phyloP scores from a whole-genome alignment of 805 yeast genomes.

The Saturnispora sekii region DNA sequence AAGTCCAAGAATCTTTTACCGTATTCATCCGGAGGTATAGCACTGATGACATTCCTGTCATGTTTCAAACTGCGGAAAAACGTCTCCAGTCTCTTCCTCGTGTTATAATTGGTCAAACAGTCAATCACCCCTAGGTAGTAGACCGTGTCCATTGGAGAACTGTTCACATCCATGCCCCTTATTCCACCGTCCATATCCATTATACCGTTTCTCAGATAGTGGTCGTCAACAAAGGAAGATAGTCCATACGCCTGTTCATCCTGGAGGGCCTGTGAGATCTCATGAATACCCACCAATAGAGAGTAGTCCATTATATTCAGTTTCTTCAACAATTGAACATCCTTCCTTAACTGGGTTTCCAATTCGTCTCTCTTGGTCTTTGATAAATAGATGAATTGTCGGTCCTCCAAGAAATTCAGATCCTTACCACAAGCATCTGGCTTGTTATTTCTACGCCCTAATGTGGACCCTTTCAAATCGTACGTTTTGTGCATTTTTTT shows the following conservation, averaged over 20 bases:
- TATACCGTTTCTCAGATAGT: conserved; percentile 12
- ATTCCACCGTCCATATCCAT: conserved; percentile 62
- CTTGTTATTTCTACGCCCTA: conserved; percentile 56
- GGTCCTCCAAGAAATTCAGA: conserved; percentile 70
- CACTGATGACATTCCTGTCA: conserved; percentile 62
- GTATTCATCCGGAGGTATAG: conserved; percentile 84
- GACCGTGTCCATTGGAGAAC: conserved; percentile 54
- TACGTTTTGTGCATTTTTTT: conserved; percentile 75
- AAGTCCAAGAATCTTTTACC: conserved; percentile 79
- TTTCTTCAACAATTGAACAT: conserved; percentile 60
- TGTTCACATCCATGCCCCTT: conserved; percentile 53
- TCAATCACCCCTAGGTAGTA: conserved; percentile 93
- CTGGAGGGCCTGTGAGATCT: conserved; percentile 43
- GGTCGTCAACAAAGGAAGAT: conserved; percentile 17
- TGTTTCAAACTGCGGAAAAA: conserved; percentile 70
- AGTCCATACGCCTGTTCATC: conserved; percentile 19
- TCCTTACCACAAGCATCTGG: conserved; percentile 61
- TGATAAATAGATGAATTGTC: conserved; percentile 63
- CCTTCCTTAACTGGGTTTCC: conserved; percentile 61
- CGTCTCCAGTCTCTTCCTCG: conserved; percentile 73
- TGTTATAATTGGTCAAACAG: conserved; percentile 74
- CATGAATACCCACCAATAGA: conserved; percentile 78
- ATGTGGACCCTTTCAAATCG: conserved; percentile 88
- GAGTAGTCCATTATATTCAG: conserved; percentile 95
- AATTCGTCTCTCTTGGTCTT: conserved; percentile 54